Percentiles rank a stretch among this genome's conserved stretches.
Evolutionary conservation across 2,329 filamentous ascomycete species (phyloP).

Genomic region (Exophiala sideris): DNA sequence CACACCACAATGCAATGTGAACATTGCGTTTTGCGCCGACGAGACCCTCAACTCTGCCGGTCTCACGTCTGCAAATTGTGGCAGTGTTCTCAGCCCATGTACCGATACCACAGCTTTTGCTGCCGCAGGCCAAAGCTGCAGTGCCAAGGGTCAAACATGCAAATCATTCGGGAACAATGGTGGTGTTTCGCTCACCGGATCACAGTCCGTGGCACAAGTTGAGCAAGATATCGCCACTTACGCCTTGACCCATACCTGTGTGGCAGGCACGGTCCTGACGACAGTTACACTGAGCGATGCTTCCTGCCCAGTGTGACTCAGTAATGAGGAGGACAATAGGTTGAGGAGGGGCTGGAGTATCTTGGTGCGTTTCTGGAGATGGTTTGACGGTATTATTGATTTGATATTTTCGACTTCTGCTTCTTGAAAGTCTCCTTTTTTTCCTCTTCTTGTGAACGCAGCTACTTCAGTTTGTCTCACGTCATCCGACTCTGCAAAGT

Average conservation of each 20-base stretch:
- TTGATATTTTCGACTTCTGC: too few relatives aligned
- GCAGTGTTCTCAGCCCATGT: background rate
- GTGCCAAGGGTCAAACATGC: background rate
- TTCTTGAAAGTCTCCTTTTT: too few relatives aligned
- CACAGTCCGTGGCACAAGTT: background rate
- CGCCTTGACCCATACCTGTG: background rate
- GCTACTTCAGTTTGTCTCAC: too few relatives aligned
- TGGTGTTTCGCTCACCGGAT: background rate
- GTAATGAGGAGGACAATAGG: background rate
- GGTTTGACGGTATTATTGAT: too few relatives aligned
- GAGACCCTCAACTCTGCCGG: background rate
- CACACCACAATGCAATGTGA: background rate
- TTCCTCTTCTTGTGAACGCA: too few relatives aligned
- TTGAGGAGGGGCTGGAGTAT: too few relatives aligned
- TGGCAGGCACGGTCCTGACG: background rate
- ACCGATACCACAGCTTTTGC: background rate
- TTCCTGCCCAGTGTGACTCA: background rate
- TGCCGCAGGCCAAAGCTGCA: background rate
- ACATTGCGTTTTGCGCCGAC: background rate
- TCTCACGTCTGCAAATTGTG: background rate
- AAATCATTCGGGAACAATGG: background rate
- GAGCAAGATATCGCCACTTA: background rate
- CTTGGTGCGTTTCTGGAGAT: too few relatives aligned
- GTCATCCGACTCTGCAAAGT: too few relatives aligned
- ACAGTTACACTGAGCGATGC: background rate